Evolutionary conservation across 768 basidiomycete species (phyloP), one percentile per base, ranked within the genome.

Genomic region (Amanita rubescens): DNA sequence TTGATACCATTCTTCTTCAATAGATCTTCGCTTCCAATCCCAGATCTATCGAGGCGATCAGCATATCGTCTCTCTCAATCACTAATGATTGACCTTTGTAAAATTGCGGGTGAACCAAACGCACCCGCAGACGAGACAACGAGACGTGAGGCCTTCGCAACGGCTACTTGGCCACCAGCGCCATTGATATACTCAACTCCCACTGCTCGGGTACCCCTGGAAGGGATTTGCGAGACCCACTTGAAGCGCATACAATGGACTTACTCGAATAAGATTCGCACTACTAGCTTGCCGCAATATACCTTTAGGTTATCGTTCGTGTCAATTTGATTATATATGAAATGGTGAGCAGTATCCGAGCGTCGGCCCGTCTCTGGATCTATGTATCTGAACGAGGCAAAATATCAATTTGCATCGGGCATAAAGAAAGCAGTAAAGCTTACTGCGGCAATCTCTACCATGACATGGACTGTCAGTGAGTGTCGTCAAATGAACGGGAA

Each of bases 21-120:
- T 37, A 84, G 58, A 0, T 66, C 62, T 2, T 62, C 59, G 0
- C 76, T 72, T 2, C 90, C 90, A 51, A 94, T 84, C 5, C 90
- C 87, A 0, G 84, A 85, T 27, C 70, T 70, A 41, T 33, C 7
- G 4, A 50, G 17, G n/a, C n/a, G 10, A 15, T 38, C 10, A 27
- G 33, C 19, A 38, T 14, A 12, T 12, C 27, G 2, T 10, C 8
- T 15, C 15, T 11, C 17, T 11, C 8, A 35, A 14, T 8, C 22
- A 27, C 25, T 53, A 32, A 56, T 11, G 11, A 51, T 22, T 5
- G 12, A 76, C 60, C 80, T 69, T 56, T 83, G 80, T 9, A 84
- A 65, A 20, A 84, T 78, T 1, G 75, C 62, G 4, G 79, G 76
- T 11, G 80, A 78, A 6, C 81, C 80, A 50, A 82, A 79, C 1